Conservation (phyloP, 108 stramenopile species). For the Nitzschia palea region DNA sequence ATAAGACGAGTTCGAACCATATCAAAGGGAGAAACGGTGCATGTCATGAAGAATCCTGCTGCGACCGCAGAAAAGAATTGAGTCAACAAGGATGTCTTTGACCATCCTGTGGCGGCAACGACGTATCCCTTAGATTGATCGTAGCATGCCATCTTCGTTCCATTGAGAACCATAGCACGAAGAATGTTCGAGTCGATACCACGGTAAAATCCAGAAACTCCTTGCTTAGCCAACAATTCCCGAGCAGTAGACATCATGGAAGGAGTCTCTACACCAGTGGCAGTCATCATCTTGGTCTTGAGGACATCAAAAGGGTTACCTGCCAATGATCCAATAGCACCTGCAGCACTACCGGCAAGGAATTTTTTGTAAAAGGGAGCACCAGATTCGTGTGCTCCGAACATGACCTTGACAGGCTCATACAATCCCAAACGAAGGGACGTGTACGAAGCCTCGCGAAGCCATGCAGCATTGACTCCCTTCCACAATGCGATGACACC, state of each 20-base stretch:
- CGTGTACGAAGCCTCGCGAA: conserved; percentile 93
- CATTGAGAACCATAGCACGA: conserved; percentile 92
- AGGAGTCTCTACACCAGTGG: conserved; percentile 59
- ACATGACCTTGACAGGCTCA: conserved; percentile 85
- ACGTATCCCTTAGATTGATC: conserved; percentile 87
- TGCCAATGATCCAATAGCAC: conserved; percentile 85
- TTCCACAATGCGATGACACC: conserved; percentile 85
- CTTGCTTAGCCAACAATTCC: conserved; percentile 70
- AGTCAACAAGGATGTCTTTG: conserved; percentile 55
- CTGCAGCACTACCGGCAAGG: conserved; percentile 80
- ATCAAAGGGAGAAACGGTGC: conserved; percentile 89
- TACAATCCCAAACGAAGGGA: conserved; percentile 91
- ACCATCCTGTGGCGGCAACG: conserved; percentile 54
- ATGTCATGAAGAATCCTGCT: conserved; percentile 95
- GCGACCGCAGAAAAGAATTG: conserved; percentile 75
- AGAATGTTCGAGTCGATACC: conserved; percentile 90
- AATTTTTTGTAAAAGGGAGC: conserved; percentile 86
- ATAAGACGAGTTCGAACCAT: conserved; percentile 89
- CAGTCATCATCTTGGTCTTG: conserved; percentile 89
- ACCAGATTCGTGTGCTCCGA: conserved; percentile 69
- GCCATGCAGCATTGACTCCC: conserved; percentile 89
- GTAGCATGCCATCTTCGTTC: conserved; percentile 93
- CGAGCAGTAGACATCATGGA: conserved; percentile 64
- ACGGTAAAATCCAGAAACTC: conserved; percentile 89
- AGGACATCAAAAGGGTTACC: conserved; percentile 94